Base-by-base conservation (phyloP, 768 basidiomycete genomes). In the Panaeolus cyanescens region DNA sequence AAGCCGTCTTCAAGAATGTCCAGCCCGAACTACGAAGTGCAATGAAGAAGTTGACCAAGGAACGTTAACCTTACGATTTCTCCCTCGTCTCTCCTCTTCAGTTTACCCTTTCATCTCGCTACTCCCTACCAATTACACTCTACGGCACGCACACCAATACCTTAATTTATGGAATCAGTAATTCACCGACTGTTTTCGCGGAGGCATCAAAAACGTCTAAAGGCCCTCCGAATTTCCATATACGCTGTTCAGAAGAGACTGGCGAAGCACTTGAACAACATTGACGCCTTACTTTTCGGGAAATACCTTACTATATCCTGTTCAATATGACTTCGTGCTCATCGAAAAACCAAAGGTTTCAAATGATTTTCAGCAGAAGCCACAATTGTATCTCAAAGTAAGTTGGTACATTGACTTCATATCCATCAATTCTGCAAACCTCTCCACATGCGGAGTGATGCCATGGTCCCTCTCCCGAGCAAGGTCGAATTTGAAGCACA, bases 31-130 rank as follows among this genome's bases (percentile, higher is more conserved):
- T 79, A 15, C 72, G 80, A 63, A 72, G 70, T 2, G 66, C 70
- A 36, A 60, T 80, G 65, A 80, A 77, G 70, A 77, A 70, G 45
- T 65, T 81, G 70, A 70, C 80, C 67, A 79, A 76, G 72, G 81
- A 83, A 69, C 71, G 74, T 67, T 78, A 64, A 74, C 28, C 17
- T 13, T 59, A 9, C 10, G n/a, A 22, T 22, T 39, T 17, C 54
- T 25, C 42, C 32, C 28, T 34, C 32, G 28, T 55, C 34, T 42
- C 4, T 40, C 30, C 45, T 15, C 22, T 13, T 54, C 25, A 17
- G 5, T 13, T 6, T 15, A n/a, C 17, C 12, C 12, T 3, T n/a
- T n/a, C n/a, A n/a, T 45, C 32, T 40, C 30, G 31, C 19, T 59
- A 37, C 37, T 59, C 30, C 13, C 19, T 22, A 31, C 22, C 25